Evolutionary conservation across 1,284 basidiomycete genomes (phyloP).

Genomic region (Farysia itapuensis): DNA sequence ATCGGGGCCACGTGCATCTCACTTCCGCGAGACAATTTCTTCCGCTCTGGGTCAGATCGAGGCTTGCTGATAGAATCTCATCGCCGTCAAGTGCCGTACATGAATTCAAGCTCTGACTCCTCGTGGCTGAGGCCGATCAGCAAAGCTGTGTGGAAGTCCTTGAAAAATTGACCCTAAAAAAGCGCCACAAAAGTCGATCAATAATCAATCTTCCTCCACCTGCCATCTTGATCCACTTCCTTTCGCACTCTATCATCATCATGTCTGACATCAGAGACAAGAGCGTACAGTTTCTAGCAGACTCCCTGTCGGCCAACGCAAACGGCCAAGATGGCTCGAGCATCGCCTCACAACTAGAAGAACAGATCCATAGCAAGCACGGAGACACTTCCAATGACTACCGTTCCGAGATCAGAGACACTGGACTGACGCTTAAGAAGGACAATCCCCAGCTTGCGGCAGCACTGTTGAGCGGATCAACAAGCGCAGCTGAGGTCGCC

Average conservation of each 20-base stretch:
- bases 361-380: constrained; percentile 17
- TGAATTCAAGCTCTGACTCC: no score
- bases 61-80: no score
- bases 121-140: no score
- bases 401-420: constrained; percentile 20
- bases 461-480: constrained; percentile 5
- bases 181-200: no score
- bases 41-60: no score
- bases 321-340: constrained; percentile 6
- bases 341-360: constrained; percentile 18
- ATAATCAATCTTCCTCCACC: no score
- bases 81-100: no score
- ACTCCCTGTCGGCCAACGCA: constrained; percentile 18
- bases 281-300: constrained; percentile 19
- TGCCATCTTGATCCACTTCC: no score
- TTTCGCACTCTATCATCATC: not conserved
- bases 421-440: constrained; percentile 31
- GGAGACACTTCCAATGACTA: constrained; percentile 30
- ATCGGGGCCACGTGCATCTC: no score
- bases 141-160: no score
- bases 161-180: no score
- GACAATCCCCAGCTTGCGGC: constrained; percentile 26
- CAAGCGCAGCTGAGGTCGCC: constrained; percentile 10
- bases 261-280: constrained; percentile 30
- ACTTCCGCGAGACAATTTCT: no score